These are phyloP conservation scores for Neoscytalidium dimidiatum DNA, from an alignment of 2,329 filamentous ascomycete species.

Conservation along the genomic window DNA sequence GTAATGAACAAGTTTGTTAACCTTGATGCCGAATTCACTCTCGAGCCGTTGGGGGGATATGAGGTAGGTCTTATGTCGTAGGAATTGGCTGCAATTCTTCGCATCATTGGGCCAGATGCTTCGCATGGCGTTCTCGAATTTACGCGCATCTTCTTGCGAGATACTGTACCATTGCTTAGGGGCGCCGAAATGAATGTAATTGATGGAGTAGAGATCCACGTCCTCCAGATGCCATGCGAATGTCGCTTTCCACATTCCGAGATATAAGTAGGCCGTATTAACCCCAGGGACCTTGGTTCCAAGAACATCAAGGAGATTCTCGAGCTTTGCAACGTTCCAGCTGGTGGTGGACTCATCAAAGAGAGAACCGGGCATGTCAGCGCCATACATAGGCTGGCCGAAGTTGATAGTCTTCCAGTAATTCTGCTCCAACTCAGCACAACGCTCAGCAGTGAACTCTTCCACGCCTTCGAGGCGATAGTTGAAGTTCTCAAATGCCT, in stretches of 20 bases:
- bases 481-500: conserved; percentile 86
- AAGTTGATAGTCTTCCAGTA: conserved; percentile 99
- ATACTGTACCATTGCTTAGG: conserved; percentile 99
- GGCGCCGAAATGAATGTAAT: conserved; percentile 97
- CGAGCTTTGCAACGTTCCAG: conserved; percentile 95
- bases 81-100: conserved; percentile 93
- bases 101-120: conserved; percentile 92
- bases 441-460: conserved; percentile 87
- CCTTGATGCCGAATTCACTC: conserved; percentile 89
- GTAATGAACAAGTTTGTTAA: conserved; percentile 93
- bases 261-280: conserved; percentile 95
- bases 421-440: conserved; percentile 87
- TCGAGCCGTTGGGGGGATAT: conserved; percentile 88
- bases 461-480: conserved; percentile 82
- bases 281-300: conserved; percentile 96
- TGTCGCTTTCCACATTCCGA: conserved; percentile 99
- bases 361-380: conserved; percentile 92
- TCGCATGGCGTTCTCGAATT: conserved; percentile 94
- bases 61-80: conserved; percentile 95
- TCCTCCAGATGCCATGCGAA: conserved; percentile 99
- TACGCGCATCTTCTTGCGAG: conserved; percentile 88
- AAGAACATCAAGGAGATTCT: conserved; percentile 89
- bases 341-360: conserved; percentile 81
- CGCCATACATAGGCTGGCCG: conserved; percentile 91
- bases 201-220: conserved; percentile 98